Evolutionary conservation across 176 grass and related monocot genomes (phyloP).

Genomic region (Pharus latifolius): DNA sequence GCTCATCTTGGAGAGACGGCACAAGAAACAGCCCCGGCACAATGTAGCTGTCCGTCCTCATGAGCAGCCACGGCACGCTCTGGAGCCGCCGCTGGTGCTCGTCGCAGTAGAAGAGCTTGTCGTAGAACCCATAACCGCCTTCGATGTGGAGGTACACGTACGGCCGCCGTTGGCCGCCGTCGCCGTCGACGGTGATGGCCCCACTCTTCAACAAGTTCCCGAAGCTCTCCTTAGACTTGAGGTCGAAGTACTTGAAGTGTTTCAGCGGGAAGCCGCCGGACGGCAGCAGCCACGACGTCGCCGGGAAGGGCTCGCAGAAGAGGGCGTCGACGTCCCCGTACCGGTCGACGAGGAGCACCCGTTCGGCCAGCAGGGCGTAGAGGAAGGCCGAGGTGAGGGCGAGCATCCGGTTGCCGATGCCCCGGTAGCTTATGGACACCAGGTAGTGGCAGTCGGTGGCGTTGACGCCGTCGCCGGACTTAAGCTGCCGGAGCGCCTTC

Average conservation of each 20-base stretch:
- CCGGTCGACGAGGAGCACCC: slow-evolving; percentile 42
- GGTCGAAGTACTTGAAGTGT: neutral
- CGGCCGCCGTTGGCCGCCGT: neutral
- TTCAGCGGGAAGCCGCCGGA: slow-evolving; percentile 16
- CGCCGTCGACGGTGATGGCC: neutral
- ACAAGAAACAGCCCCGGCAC: slow-evolving; percentile 53
- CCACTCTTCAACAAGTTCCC: slow-evolving; percentile 46
- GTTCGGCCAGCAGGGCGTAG: slow-evolving; percentile 46
- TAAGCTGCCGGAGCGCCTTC: slow-evolving; percentile 20
- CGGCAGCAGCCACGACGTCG: slow-evolving; percentile 65
- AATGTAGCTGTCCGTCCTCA: slow-evolving; percentile 47
- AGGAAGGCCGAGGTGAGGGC: slow-evolving; percentile 49
- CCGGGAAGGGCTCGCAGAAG: slow-evolving; percentile 69
- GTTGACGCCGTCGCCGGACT: neutral
- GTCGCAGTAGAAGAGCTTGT: slow-evolving; percentile 73
- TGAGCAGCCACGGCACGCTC: slow-evolving; percentile 32
- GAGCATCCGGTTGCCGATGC: slow-evolving; percentile 67
- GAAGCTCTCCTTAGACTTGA: slow-evolving; percentile 20
- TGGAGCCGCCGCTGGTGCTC: slow-evolving; percentile 34
- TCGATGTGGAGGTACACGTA: slow-evolving; percentile 64
- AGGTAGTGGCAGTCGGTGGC: slow-evolving; percentile 51
- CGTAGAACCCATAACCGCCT: slow-evolving; percentile 20
- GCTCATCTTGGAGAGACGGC: slow-evolving; percentile 16
- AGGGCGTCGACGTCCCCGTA: slow-evolving; percentile 25
- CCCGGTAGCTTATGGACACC: slow-evolving; percentile 43